Conservation (phyloP, 2,329 filamentous ascomycete genomes). For the Camptophora hylomeconis region DNA sequence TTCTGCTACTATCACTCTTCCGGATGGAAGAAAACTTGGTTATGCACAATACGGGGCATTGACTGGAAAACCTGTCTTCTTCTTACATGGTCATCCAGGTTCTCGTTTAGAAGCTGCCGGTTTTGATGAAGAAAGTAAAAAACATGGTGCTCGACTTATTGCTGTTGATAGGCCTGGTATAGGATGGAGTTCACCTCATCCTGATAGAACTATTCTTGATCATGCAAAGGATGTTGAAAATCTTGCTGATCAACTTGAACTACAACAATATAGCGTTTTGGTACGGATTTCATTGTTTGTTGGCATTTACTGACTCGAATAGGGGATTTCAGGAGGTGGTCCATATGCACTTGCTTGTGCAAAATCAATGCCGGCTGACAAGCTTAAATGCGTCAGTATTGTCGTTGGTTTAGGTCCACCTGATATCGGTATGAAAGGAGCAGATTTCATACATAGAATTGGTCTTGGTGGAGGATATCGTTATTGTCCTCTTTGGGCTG, state of each 20-base stretch:
- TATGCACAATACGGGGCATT: constrained; percentile 30
- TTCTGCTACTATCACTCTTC: constrained; percentile 21
- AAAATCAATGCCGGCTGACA: constrained; percentile 21
- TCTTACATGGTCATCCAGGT: constrained; percentile 31
- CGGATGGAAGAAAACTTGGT: constrained; percentile 24
- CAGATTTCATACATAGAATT: constrained; percentile 16
- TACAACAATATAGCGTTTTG: constrained; percentile 29
- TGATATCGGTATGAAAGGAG: constrained; percentile 24
- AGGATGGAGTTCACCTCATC: constrained; percentile 27
- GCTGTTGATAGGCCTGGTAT: constrained; percentile 31
- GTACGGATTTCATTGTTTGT: too few species aligned
- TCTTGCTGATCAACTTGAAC: constrained; percentile 27
- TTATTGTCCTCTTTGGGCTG: constrained; percentile 13
- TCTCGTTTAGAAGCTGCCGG: constrained; percentile 29
- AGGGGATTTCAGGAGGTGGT: constrained; percentile 33
- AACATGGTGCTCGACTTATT: constrained; percentile 27
- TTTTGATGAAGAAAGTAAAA: constrained; percentile 22
- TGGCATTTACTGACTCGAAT: too few species aligned
- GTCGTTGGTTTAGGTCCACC: constrained; percentile 20
- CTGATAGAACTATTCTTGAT: constrained; percentile 25
- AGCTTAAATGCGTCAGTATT: constrained; percentile 5
- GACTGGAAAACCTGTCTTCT: constrained; percentile 25
- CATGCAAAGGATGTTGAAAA: constrained; percentile 30
- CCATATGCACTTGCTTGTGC: constrained; percentile 37
- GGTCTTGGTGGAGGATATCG: constrained; percentile 22